A percentile compares a stretch with the other conserved stretches of the same genome.
phyloP scores from a whole-genome alignment of 1,139 yeast genomes.

The Yamadazyma epiphylla region DNA sequence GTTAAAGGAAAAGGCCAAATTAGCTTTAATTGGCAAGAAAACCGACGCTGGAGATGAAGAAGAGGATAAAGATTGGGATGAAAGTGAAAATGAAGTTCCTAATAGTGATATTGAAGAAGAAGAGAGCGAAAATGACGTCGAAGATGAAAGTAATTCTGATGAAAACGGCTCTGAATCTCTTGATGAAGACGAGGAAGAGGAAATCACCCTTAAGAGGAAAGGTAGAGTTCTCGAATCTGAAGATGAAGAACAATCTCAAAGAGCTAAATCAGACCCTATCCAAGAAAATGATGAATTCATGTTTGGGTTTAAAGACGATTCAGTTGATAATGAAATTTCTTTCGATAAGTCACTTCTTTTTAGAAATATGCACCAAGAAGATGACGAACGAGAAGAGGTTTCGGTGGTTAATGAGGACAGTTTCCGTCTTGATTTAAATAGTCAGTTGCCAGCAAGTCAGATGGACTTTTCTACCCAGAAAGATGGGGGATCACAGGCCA shows the following conservation, averaged over 20 bases:
- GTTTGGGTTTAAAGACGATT: slow-evolving; percentile 28
- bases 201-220: slow-evolving; percentile 10
- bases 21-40: slow-evolving; percentile 21
- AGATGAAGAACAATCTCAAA: slow-evolving; percentile 13
- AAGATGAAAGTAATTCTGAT: slow-evolving; percentile 13
- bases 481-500: slow-evolving; percentile 11
- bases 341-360: neutral
- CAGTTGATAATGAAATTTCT: neutral
- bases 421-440: no score
- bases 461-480: slow-evolving; percentile 11
- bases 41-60: slow-evolving; percentile 12
- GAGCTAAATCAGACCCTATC: slow-evolving; percentile 9
- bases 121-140: slow-evolving; percentile 7
- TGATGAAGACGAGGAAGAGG: slow-evolving; percentile 17
- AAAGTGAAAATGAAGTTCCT: slow-evolving; percentile 16
- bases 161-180: slow-evolving; percentile 12
- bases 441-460: neutral
- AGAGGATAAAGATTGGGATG: slow-evolving; percentile 20
- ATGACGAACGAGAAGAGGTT: slow-evolving; percentile 4
- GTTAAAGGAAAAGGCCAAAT: slow-evolving; percentile 33
- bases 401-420: no score
- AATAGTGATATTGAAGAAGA: slow-evolving; percentile 9
- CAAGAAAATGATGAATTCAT: slow-evolving; percentile 30
- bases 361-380: neutral
- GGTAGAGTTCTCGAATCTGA: slow-evolving; percentile 12